Evolutionary conservation across 2,329 filamentous ascomycete species (phyloP).

Genomic region (Xylariomycetidae sp.): DNA sequence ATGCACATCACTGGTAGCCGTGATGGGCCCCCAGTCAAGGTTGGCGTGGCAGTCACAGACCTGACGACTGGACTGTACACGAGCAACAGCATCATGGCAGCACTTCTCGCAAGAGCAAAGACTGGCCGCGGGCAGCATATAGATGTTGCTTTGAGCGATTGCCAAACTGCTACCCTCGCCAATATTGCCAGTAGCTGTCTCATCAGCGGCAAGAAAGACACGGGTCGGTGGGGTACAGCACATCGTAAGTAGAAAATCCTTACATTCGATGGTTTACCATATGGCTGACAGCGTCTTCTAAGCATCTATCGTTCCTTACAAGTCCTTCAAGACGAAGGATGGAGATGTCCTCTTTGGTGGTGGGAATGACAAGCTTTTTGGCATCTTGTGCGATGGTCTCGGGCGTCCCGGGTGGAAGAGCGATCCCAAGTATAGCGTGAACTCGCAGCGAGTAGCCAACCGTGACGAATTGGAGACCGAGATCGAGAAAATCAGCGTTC

Average conservation of each 20-base stretch:
- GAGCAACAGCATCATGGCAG: slow-evolving; percentile 92
- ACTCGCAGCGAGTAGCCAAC: slow-evolving; percentile 60
- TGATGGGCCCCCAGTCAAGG: slow-evolving; percentile 89
- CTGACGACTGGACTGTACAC: slow-evolving; percentile 93
- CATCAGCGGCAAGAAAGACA: slow-evolving; percentile 80
- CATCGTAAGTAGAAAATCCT: slow-evolving; percentile 60
- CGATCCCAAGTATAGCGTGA: slow-evolving; percentile 54
- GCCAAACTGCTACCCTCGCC: slow-evolving; percentile 88
- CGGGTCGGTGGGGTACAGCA: slow-evolving; percentile 90
- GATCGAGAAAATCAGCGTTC: slow-evolving; percentile 69
- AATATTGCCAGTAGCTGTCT: slow-evolving; percentile 92
- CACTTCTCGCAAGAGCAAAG: slow-evolving; percentile 67
- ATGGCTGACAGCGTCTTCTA: too few relatives aligned
- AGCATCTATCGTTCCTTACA: slow-evolving; percentile 97
- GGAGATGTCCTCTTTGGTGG: slow-evolving; percentile 66
- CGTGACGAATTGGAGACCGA: slow-evolving; percentile 69
- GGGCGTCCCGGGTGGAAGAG: slow-evolving; percentile 53
- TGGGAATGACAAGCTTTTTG: slow-evolving; percentile 66
- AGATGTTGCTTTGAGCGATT: slow-evolving; percentile 86
- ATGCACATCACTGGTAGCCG: slow-evolving; percentile 96
- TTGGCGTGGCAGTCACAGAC: slow-evolving; percentile 94
- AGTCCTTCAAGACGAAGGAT: slow-evolving; percentile 70
- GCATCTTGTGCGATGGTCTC: slow-evolving; percentile 55
- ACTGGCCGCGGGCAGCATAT: slow-evolving; percentile 86
- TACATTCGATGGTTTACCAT: too few relatives aligned